Base-by-base conservation (phyloP, 2,329 filamentous ascomycete species). In the Aspergillus sp. region DNA sequence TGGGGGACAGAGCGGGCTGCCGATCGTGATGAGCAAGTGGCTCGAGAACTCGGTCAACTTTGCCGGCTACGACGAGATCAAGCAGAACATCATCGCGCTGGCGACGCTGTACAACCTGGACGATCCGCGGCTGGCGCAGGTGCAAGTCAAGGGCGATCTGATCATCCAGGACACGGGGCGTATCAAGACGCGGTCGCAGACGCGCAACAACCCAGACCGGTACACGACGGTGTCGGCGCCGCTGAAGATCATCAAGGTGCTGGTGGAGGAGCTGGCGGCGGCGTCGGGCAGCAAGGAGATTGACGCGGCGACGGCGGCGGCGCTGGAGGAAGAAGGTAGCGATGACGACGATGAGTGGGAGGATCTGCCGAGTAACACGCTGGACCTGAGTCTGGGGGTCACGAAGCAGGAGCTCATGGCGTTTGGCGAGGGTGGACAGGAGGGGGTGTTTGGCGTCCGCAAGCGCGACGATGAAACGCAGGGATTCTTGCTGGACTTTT, bases 1-100 rank as follows among this genome's bases (percentile, higher is more conserved):
- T 59, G 84, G 85, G 45, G 87, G 86, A 9, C 64, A 71, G 54
- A 95, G 82, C 64, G 94, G 92, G n/a, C 77, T 99, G 6, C 85
- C 92, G 58, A 86, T 97, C 20, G 94, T 99, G 3, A 77, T 97
- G 60, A 82, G 86, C 73, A 97, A 97, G 74, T 99, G 94, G 94
- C 79, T 99, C 1, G 94, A 97, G 76, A 96, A 97, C 72, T 96
- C 91, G 3, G 84, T 96, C 71, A 96, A 88, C 71, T 99, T 99
- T 74, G 91, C 91, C n/a, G 94, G 94, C 11, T 99, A 97, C 64
- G 92, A 97, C 64, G 93, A 97, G 71, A 97, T 97, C 63, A 85
- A 92, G 62, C 91, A 97, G 72, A 99, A 97, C 66, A 90, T 97
- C 54, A 93, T 96, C 62, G 94, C 94, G 5, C 81, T 99, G 2